A percentile compares a stretch with the other conserved stretches of the same genome.
These are phyloP conservation scores for Chenopodium quinoa DNA, from an alignment of 148 eudicot genomes.

Conservation along the genomic window DNA sequence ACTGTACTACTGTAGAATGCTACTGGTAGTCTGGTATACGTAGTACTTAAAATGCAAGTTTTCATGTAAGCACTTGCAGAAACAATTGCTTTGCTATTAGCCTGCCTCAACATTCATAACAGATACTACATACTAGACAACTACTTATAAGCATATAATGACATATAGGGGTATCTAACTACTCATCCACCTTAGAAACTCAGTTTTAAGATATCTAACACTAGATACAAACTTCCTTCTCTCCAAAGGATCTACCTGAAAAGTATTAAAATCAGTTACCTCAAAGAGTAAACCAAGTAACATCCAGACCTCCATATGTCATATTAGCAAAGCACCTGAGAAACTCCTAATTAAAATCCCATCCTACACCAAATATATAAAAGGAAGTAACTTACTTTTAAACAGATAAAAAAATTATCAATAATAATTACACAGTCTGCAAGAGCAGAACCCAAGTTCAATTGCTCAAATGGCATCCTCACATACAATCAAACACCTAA, in stretches of 20 bases:
- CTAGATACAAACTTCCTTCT: not conserved
- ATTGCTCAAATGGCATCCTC: not conserved
- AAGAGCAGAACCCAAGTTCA: not conserved
- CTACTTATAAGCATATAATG: too few species aligned
- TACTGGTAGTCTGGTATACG: not conserved
- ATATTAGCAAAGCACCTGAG: conserved; percentile 36
- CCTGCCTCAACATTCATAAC: not conserved
- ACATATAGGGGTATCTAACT: not conserved
- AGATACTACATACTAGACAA: not conserved
- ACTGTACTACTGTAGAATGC: not conserved
- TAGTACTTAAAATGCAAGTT: too few species aligned
- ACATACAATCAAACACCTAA: not conserved
- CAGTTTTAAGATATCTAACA: conserved; percentile 3
- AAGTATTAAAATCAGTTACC: conserved; percentile 36
- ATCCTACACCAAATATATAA: conserved; percentile 39
- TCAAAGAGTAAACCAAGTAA: conserved; percentile 35
- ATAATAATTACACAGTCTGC: not conserved
- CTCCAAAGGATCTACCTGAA: conserved; percentile 11
- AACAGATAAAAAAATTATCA: not conserved
- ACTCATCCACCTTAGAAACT: not conserved
- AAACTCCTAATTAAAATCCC: conserved; percentile 33
- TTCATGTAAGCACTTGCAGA: not conserved
- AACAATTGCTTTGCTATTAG: not conserved
- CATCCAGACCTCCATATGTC: conserved; percentile 36
- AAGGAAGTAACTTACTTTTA: conserved; percentile 25